Evolutionary conservation across 108 stramenopile species (phyloP), one percentile per base, ranked within the genome.

Genomic region (Cyclotella cryptica): DNA sequence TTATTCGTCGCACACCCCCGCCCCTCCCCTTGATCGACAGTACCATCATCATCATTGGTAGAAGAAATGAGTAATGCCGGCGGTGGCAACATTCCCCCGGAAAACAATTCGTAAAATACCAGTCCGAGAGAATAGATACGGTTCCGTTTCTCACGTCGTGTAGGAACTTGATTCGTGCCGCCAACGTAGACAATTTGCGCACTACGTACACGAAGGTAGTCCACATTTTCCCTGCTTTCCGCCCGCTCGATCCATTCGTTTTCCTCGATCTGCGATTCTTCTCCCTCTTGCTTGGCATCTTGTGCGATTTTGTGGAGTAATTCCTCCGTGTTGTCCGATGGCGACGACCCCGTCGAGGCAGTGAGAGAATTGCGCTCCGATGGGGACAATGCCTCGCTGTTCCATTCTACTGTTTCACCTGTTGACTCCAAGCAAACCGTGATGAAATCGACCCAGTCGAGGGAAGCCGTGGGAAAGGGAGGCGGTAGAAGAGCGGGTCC

Each of bases 101-200:
- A 71, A 24, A 71, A 71, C 17, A 71, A 40, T 29, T 71, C 45
- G 22, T 71, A 71, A 47, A 71, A 58, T 9, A 58, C 55, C 17
- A 71, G 52, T 10, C 69, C 69, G 21, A 71, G 69, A 30, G 40
- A 58, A 24, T 71, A 43, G 40, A 71, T 57, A 18, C 69, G 21
- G 1, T 57, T 39, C 19, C 9, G 21, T 22, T 26, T 45, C 15
- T 22, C 60, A 1, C 14, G 35, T 30, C 3, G 12, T 24, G 55
- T 24, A 21, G 5, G 1, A 2, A 61, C 0, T 1, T 61, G 15
- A n/a, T 61, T 14, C 1, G 14, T 35, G 60, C 14, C 9, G 18
- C 9, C 18, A 49, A 7, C 3, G n/a, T 3, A 35, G 2, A 35
- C 2, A 35, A 49, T 49, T 3, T 49, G 47, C 9, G 47, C 47